Conservation (phyloP, 2,329 filamentous ascomycete genomes). For the Stagonosporopsis chrysanthemi region DNA sequence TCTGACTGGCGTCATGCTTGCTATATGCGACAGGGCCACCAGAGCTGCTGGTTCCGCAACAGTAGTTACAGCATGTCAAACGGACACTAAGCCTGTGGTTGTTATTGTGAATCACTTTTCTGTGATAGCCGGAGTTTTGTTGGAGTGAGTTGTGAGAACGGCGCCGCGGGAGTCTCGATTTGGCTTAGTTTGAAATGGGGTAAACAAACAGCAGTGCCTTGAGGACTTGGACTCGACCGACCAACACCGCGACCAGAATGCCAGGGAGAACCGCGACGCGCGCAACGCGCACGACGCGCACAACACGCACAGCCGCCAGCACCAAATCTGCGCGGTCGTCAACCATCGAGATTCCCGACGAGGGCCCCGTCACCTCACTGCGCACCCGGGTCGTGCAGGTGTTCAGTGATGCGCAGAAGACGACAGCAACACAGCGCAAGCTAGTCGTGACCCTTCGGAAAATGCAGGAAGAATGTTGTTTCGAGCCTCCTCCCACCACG, state of each 20-base stretch:
- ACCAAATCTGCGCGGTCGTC: conserved; percentile 57
- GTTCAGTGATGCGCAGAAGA: conserved; percentile 75
- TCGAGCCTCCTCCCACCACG: conserved; percentile 60
- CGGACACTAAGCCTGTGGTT: neutral
- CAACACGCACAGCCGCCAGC: conserved; percentile 46
- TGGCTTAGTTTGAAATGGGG: neutral
- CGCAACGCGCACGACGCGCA: conserved; percentile 51
- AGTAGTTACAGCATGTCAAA: no score
- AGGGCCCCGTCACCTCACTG: conserved; percentile 73
- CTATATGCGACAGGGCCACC: neutral
- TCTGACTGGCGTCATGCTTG: conserved; percentile 6
- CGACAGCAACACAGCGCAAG: conserved; percentile 88
- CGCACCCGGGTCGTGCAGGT: conserved; percentile 73
- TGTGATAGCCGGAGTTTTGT: neutral
- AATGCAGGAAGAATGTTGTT: conserved; percentile 83
- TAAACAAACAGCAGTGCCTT: conserved; percentile 13
- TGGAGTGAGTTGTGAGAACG: neutral
- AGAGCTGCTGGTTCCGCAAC: neutral
- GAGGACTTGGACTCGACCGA: neutral
- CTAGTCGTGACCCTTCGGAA: conserved; percentile 87
- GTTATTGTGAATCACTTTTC: neutral
- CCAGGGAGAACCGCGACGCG: conserved; percentile 56
- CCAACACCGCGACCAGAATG: conserved; percentile 46
- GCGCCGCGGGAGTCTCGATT: conserved; percentile 4
- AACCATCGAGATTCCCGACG: conserved; percentile 67